These are phyloP conservation scores for Tuber calosporum DNA, from an alignment of 495 filamentous ascomycete species.

Conservation along the genomic window DNA sequence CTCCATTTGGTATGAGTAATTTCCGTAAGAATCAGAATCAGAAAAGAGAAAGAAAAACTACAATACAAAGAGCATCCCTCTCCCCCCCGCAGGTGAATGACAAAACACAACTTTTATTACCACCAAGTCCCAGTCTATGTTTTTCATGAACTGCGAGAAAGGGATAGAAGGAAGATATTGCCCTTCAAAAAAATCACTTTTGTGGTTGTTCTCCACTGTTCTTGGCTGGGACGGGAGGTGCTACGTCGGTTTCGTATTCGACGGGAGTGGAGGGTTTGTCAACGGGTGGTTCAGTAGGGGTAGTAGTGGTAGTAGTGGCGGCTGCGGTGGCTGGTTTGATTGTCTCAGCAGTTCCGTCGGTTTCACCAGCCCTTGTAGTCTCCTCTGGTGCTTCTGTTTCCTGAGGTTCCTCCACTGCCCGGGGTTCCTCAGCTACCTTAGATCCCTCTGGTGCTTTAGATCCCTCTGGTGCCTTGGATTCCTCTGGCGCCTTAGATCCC, in stretches of 20 bases:
- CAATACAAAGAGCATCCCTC: background rate
- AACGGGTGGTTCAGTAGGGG: background rate
- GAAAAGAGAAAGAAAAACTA: background rate
- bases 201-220: background rate
- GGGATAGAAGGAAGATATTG: background rate
- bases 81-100: background rate
- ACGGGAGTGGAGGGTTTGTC: background rate
- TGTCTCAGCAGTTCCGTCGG: background rate
- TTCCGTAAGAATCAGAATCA: background rate
- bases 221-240: background rate
- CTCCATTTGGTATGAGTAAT: background rate
- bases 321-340: background rate
- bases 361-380: background rate
- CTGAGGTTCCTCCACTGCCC: too few relatives aligned
- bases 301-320: background rate
- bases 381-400: constrained; percentile 2
- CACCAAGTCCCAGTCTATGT: background rate
- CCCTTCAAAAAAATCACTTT: background rate
- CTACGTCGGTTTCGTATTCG: background rate
- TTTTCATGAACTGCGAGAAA: background rate
- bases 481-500: background rate
- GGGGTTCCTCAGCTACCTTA: background rate
- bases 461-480: constrained; percentile 12
- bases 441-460: constrained; percentile 8
- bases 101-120: background rate